phyloP scores from a whole-genome alignment of 345 rosid species.

The Ailanthus altissimus region DNA sequence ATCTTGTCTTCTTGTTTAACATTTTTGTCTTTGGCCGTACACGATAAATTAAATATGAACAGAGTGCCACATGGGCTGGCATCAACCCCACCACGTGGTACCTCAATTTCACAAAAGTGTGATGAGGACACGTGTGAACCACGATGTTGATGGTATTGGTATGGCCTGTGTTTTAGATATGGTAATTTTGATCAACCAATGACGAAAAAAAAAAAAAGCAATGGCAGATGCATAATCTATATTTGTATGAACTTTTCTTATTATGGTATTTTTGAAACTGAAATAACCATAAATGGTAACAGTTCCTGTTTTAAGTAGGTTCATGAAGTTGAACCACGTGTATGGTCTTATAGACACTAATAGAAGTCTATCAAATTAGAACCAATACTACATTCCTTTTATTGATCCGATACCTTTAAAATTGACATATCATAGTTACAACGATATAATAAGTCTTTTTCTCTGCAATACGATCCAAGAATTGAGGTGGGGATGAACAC shows the following conservation, averaged over 20 bases:
- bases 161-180: background rate
- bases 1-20: slow-evolving; percentile 19
- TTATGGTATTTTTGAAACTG: background rate
- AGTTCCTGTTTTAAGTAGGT: background rate
- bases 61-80: background rate
- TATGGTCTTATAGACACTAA: background rate
- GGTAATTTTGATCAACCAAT: slow-evolving; percentile 5
- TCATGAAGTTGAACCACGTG: slow-evolving; percentile 43
- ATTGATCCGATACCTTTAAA: background rate
- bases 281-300: background rate
- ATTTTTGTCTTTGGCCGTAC: slow-evolving; percentile 17
- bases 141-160: background rate
- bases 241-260: background rate
- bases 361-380: background rate
- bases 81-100: slow-evolving; percentile 7
- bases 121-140: background rate
- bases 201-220: background rate
- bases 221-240: background rate
- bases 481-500: slow-evolving; percentile 11
- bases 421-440: slow-evolving; percentile 27
- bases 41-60: background rate
- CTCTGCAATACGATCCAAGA: slow-evolving; percentile 12
- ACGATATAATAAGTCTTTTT: background rate
- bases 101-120: background rate
- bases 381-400: slow-evolving; percentile 5